Percentiles rank a stretch among this genome's conserved stretches.
Conservation (phyloP, 805 yeast genomes). For the Soucietia sequanensis region DNA sequence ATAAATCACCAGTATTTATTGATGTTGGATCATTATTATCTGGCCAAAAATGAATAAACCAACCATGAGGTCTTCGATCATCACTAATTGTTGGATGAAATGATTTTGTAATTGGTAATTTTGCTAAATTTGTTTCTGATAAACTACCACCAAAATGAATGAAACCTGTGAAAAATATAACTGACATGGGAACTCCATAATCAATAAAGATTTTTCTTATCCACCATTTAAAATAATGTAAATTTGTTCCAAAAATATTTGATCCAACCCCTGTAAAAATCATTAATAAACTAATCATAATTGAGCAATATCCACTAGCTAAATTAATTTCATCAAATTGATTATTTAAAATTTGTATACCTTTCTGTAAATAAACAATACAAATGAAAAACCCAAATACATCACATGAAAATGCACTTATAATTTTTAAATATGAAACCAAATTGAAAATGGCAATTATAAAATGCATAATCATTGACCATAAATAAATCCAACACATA, state of each 20-base stretch:
- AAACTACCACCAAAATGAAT: constrained; percentile 86
- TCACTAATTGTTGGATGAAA: constrained; percentile 65
- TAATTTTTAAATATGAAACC: constrained; percentile 64
- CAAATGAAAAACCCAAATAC: constrained; percentile 91
- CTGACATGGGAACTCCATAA: constrained; percentile 80
- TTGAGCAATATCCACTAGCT: constrained; percentile 67
- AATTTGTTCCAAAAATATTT: constrained; percentile 54
- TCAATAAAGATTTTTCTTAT: constrained; percentile 75
- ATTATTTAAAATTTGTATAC: constrained; percentile 72
- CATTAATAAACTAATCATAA: constrained; percentile 74
- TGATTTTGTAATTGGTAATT: constrained; percentile 67
- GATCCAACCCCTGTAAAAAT: constrained; percentile 69
- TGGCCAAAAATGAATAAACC: constrained; percentile 81
- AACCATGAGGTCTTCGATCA: constrained; percentile 51
- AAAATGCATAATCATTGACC: constrained; percentile 85
- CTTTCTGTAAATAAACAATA: constrained; percentile 85
- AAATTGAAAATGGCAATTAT: constrained; percentile 67
- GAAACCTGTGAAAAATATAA: constrained; percentile 89
- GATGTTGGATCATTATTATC: constrained; percentile 23
- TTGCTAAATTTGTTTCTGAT: constrained; percentile 52
- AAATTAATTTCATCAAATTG: constrained; percentile 54
- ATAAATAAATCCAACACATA: constrained; percentile 93
- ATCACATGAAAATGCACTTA: constrained; percentile 84
- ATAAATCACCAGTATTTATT: constrained; percentile 69
- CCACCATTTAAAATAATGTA: constrained; percentile 59